A percentile compares a stretch with the other conserved stretches of the same genome.
phyloP scores from a whole-genome alignment of 2,329 filamentous ascomycete genomes.

The Botrytis aclada region DNA sequence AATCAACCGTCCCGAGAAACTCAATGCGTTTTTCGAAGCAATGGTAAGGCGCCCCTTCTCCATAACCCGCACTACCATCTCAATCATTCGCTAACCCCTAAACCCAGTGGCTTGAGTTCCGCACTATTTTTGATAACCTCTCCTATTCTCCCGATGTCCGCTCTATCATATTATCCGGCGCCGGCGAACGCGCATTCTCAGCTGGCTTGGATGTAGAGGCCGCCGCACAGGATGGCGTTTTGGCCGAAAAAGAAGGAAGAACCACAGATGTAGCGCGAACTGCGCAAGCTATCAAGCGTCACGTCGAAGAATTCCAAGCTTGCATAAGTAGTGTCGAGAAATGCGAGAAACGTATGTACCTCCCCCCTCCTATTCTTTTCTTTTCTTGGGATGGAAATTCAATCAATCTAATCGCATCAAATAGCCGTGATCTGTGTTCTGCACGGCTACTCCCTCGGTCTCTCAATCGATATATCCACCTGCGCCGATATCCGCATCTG shows the following conservation, averaged over 20 bases:
- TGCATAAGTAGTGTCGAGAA: constrained; percentile 73
- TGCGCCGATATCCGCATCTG: constrained; percentile 70
- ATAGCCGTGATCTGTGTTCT: constrained; percentile 76
- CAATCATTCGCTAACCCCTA: neutral
- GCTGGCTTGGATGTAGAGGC: constrained; percentile 80
- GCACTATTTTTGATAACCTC: constrained; percentile 66
- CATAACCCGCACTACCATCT: neutral
- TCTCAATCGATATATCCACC: constrained; percentile 71
- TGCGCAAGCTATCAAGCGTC: constrained; percentile 59
- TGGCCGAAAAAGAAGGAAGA: constrained; percentile 34
- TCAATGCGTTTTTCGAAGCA: constrained; percentile 80
- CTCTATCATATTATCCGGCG: constrained; percentile 73
- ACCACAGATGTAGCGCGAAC: constrained; percentile 59
- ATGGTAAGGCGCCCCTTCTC: constrained; percentile 47
- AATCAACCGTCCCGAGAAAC: constrained; percentile 80
- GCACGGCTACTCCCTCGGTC: constrained; percentile 73
- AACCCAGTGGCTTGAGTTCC: constrained; percentile 68
- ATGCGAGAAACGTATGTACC: constrained; percentile 76
- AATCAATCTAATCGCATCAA: neutral
- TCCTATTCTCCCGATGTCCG: constrained; percentile 71
- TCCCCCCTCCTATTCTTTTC: neutral
- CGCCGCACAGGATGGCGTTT: constrained; percentile 52
- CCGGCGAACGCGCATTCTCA: constrained; percentile 81
- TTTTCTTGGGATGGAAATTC: neutral
- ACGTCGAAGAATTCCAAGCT: constrained; percentile 77